Percentiles rank a stretch among this genome's conserved stretches.
These are phyloP conservation scores for Cymbidium sinense DNA, from an alignment of 106 monocot species.

Conservation along the genomic window DNA sequence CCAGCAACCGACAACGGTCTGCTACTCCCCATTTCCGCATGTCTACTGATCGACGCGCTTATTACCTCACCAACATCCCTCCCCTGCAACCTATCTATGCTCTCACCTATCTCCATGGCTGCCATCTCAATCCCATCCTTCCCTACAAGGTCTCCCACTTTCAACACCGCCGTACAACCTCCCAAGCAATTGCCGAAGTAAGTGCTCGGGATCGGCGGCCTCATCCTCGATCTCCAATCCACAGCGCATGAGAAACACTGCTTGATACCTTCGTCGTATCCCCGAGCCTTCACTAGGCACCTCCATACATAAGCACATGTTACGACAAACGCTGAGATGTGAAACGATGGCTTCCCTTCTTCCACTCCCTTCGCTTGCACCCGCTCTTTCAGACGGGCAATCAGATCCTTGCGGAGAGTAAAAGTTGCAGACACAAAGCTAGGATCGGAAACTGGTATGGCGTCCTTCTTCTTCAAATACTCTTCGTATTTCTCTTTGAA, in stretches of 20 bases:
- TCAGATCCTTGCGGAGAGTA: not conserved
- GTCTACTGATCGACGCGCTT: not conserved
- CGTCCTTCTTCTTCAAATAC: not conserved
- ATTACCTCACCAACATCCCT: not conserved
- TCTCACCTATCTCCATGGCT: constrained; percentile 1
- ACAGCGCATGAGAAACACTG: not conserved
- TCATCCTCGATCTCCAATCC: constrained; percentile 17
- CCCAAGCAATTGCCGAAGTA: constrained; percentile 43
- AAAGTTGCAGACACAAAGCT: constrained; percentile 8
- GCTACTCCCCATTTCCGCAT: not conserved
- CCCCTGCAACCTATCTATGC: not conserved
- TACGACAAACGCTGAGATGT: constrained; percentile 23
- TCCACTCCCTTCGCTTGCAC: not conserved
- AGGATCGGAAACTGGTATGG: not conserved
- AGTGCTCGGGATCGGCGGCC: constrained; percentile 15
- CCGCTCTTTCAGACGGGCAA: constrained; percentile 12
- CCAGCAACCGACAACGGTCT: not conserved
- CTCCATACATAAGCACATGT: constrained; percentile 21
- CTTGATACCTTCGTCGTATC: not conserved
- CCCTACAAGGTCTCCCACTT: not conserved
- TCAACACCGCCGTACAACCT: not conserved
- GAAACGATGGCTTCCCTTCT: not conserved
- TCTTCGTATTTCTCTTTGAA: not conserved
- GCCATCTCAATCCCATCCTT: not conserved
- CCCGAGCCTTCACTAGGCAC: constrained; percentile 1